These are phyloP conservation scores for Mucor ambiguus DNA, from an alignment of 371 early-diverging fungal genomes.

Conservation along the genomic window DNA sequence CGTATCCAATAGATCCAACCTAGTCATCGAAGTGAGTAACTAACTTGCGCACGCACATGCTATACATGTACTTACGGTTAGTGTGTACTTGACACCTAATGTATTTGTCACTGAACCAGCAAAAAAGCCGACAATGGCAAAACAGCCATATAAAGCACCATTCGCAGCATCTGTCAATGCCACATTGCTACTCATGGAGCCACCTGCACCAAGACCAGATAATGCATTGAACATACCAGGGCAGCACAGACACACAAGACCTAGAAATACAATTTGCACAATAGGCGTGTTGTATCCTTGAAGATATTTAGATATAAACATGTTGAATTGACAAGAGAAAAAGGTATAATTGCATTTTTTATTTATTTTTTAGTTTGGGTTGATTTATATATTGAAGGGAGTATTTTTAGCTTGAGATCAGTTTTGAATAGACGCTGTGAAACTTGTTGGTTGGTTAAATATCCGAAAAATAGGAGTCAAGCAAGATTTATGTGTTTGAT, in stretches of 20 bases:
- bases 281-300: conserved; percentile 46
- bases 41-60: neutral
- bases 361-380: neutral
- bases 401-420: neutral
- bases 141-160: conserved; percentile 68
- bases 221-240: conserved; percentile 74
- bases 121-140: conserved; percentile 70
- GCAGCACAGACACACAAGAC: conserved; percentile 77
- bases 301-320: conserved; percentile 8
- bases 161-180: conserved; percentile 68
- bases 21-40: conserved; percentile 3
- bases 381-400: neutral
- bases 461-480: neutral
- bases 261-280: conserved; percentile 69
- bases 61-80: conserved; percentile 30
- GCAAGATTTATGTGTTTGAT: neutral
- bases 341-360: neutral
- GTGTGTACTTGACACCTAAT: conserved; percentile 54
- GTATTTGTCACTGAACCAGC: conserved; percentile 65
- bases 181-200: conserved; percentile 56
- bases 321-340: neutral
- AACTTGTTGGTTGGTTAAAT: conserved; percentile 1
- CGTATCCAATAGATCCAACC: conserved; percentile 56
- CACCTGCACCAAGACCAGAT: conserved; percentile 54
- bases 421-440: conserved; percentile 4